Percentiles rank a stretch among this genome's conserved stretches.
Conservation (phyloP, 768 basidiomycete genomes). For the Fistulinella prunicolor region DNA sequence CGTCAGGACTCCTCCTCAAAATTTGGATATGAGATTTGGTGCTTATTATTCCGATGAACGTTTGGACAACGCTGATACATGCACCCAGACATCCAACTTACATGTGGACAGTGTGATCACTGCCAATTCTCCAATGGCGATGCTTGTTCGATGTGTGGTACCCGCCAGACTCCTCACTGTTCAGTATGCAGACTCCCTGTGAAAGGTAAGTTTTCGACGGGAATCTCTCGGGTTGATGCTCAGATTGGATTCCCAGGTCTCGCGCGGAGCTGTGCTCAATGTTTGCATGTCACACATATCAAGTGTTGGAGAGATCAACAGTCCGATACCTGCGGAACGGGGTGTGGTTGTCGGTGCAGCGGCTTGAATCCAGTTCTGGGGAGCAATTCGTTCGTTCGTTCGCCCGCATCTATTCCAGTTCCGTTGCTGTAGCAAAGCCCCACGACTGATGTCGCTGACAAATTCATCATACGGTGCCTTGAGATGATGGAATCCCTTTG, state of each 20-base stretch:
- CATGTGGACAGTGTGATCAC: slow-evolving; percentile 45
- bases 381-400: slow-evolving; percentile 8
- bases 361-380: slow-evolving; percentile 14
- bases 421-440: not conserved
- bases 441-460: too few species aligned
- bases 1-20: slow-evolving; percentile 22
- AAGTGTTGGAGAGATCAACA: slow-evolving; percentile 52
- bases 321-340: slow-evolving; percentile 57
- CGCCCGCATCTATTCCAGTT: slow-evolving; percentile 6
- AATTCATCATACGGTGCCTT: not conserved
- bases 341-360: slow-evolving; percentile 63
- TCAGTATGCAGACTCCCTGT: slow-evolving; percentile 75
- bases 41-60: not conserved
- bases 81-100: slow-evolving; percentile 43
- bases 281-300: slow-evolving; percentile 64
- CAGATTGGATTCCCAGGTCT: slow-evolving; percentile 42
- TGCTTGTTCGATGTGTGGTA: slow-evolving; percentile 44
- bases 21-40: slow-evolving; percentile 38
- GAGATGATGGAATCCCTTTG: too few species aligned
- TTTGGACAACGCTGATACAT: slow-evolving; percentile 4
- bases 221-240: not conserved
- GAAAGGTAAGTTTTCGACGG: slow-evolving; percentile 48
- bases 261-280: slow-evolving; percentile 57
- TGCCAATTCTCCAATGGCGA: slow-evolving; percentile 33
- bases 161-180: slow-evolving; percentile 49